Evolutionary conservation across 257 asterid species (phyloP).

Genomic region (Misopates orontium): DNA sequence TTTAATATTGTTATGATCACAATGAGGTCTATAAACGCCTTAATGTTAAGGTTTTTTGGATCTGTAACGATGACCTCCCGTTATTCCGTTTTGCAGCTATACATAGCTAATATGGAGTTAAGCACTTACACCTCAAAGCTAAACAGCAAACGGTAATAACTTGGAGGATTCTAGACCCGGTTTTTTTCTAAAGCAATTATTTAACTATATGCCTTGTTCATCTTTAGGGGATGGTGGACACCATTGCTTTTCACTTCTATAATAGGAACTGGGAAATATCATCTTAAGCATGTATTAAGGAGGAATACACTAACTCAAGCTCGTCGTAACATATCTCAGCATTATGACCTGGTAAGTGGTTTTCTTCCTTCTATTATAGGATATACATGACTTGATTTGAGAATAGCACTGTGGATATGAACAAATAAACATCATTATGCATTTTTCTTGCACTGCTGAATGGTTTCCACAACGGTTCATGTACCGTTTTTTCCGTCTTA

Average conservation of each 20-base stretch:
- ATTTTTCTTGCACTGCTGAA: too few relatives aligned
- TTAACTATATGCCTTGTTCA: background rate
- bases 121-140: conserved; percentile 42
- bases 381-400: too few relatives aligned
- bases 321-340: conserved; percentile 62
- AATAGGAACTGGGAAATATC: conserved; percentile 70
- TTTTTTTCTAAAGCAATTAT: conserved; percentile 11
- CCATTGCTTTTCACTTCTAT: conserved; percentile 50
- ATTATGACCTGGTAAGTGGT: conserved; percentile 50
- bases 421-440: too few relatives aligned
- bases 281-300: conserved; percentile 48
- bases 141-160: conserved; percentile 55
- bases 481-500: too few relatives aligned
- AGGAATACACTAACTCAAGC: conserved; percentile 66
- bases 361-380: too few relatives aligned
- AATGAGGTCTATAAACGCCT: too few relatives aligned
- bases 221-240: conserved; percentile 62
- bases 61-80: too few relatives aligned
- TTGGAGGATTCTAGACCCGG: background rate
- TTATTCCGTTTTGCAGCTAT: conserved; percentile 49
- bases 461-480: too few relatives aligned
- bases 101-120: conserved; percentile 67
- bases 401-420: too few relatives aligned
- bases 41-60: too few relatives aligned
- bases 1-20: too few relatives aligned